These are phyloP conservation scores for Boletus rubroflammeus DNA, from an alignment of 768 basidiomycete genomes.

Conservation along the genomic window DNA sequence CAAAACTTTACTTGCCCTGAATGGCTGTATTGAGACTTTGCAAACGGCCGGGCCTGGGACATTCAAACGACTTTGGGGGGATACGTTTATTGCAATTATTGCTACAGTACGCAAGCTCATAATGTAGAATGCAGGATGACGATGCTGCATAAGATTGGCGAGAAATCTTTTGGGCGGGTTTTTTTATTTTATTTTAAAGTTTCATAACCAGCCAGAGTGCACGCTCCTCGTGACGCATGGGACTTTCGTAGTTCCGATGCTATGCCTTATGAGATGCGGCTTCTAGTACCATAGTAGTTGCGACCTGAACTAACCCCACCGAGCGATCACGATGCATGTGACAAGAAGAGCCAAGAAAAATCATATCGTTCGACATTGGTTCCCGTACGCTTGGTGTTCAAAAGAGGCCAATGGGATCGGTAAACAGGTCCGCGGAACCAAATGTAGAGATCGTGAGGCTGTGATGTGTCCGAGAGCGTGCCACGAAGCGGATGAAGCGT, in stretches of 20 bases:
- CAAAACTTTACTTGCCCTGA: conserved; percentile 8
- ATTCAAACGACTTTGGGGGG: no score
- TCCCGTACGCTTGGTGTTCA: conserved; percentile 1
- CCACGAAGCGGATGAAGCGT: conserved; percentile 28
- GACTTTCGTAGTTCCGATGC: neutral
- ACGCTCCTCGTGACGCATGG: neutral
- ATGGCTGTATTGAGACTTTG: neutral
- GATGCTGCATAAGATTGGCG: no score
- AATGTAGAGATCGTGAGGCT: conserved; percentile 18
- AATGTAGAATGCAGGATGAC: no score
- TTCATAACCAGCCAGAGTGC: neutral
- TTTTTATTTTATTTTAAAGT: neutral
- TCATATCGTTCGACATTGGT: neutral
- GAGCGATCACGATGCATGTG: conserved; percentile 1
- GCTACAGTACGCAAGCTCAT: neutral
- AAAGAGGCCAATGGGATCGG: conserved; percentile 1
- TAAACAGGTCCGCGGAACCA: neutral
- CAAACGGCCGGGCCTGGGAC: neutral
- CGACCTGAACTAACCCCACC: conserved; percentile 7
- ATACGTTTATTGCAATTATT: neutral
- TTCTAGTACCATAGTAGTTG: neutral
- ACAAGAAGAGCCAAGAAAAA: conserved; percentile 1
- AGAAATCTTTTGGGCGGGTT: neutral
- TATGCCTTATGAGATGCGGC: neutral
- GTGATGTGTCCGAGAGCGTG: conserved; percentile 29